phyloP scores from a whole-genome alignment of 495 filamentous ascomycete species.

The Penicillium odoratum region DNA sequence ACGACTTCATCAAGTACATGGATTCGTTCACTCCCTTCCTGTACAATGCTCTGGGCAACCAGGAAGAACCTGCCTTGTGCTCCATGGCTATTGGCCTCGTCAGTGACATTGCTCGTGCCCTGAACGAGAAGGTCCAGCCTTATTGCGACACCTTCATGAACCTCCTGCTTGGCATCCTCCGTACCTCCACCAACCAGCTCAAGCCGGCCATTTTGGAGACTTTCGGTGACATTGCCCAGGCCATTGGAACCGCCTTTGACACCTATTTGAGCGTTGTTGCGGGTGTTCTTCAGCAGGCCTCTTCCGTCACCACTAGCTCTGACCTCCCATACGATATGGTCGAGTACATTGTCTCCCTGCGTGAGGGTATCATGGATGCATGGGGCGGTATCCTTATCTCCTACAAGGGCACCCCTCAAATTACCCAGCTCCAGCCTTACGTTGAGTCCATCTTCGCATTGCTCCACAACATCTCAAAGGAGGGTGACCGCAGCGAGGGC shows the following conservation, averaged over 20 bases:
- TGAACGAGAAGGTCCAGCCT: slow-evolving; percentile 86
- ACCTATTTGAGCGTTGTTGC: slow-evolving; percentile 89
- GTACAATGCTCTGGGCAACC: slow-evolving; percentile 89
- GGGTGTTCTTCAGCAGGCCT: slow-evolving; percentile 90
- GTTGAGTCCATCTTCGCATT: slow-evolving; percentile 87
- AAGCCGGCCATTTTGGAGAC: slow-evolving; percentile 97
- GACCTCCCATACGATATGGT: slow-evolving; percentile 86
- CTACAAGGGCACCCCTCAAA: slow-evolving; percentile 68
- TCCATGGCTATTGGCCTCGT: slow-evolving; percentile 96
- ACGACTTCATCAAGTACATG: slow-evolving; percentile 95
- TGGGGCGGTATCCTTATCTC: slow-evolving; percentile 95
- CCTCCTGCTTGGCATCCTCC: slow-evolving; percentile 83
- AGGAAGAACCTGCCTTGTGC: slow-evolving; percentile 91
- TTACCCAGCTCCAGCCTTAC: slow-evolving; percentile 68
- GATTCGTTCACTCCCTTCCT: slow-evolving; percentile 87
- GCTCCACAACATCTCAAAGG: slow-evolving; percentile 75
- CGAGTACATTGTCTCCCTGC: slow-evolving; percentile 90
- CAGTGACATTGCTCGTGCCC: slow-evolving; percentile 88
- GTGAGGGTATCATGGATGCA: slow-evolving; percentile 98
- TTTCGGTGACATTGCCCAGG: slow-evolving; percentile 96
- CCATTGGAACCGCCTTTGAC: slow-evolving; percentile 89
- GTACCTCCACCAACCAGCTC: slow-evolving; percentile 85
- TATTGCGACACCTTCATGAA: slow-evolving; percentile 99
- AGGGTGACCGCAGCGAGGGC: slow-evolving; percentile 84
- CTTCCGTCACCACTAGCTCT: slow-evolving; percentile 67